Percentiles rank a stretch among this genome's conserved stretches.
Conservation (phyloP, 257 asterid species). For the Gardenia jasminoides region DNA sequence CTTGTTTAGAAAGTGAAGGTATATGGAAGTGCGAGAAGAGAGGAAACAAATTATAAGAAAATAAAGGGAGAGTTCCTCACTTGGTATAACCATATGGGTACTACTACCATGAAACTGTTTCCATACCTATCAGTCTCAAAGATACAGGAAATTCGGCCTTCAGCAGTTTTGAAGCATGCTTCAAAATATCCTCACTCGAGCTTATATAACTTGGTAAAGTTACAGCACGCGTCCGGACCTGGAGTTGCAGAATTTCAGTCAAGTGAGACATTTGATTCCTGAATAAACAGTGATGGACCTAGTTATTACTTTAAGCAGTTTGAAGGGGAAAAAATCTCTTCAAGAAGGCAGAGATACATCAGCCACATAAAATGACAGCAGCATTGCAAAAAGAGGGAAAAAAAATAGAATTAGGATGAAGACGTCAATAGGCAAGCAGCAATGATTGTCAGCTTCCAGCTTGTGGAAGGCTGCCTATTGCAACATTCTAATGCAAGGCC, state of each 20-base stretch:
- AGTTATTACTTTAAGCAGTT: background rate
- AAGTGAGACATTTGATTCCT: conserved; percentile 13
- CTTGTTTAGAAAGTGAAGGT: background rate
- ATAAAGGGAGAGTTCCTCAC: no score
- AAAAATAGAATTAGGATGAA: background rate
- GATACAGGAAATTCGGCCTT: conserved; percentile 90
- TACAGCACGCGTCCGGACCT: conserved; percentile 91
- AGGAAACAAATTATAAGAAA: no score
- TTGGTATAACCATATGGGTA: background rate
- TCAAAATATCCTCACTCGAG: conserved; percentile 73
- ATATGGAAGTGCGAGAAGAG: background rate
- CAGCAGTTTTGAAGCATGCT: conserved; percentile 82
- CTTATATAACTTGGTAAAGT: conserved; percentile 65
- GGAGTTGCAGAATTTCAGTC: conserved; percentile 25
- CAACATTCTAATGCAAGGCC: background rate
- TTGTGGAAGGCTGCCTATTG: background rate
- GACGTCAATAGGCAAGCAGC: background rate
- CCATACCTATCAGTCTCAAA: conserved; percentile 86
- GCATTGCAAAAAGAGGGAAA: background rate
- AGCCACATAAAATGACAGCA: background rate
- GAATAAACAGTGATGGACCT: background rate
- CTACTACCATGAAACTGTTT: background rate
- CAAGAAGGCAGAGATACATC: background rate
- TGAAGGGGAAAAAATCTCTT: background rate
- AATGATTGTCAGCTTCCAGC: background rate